A percentile compares a stretch with the other conserved stretches of the same genome.
Conservation (phyloP, 2,329 filamentous ascomycete species). For the Fusarium metavorans region DNA sequence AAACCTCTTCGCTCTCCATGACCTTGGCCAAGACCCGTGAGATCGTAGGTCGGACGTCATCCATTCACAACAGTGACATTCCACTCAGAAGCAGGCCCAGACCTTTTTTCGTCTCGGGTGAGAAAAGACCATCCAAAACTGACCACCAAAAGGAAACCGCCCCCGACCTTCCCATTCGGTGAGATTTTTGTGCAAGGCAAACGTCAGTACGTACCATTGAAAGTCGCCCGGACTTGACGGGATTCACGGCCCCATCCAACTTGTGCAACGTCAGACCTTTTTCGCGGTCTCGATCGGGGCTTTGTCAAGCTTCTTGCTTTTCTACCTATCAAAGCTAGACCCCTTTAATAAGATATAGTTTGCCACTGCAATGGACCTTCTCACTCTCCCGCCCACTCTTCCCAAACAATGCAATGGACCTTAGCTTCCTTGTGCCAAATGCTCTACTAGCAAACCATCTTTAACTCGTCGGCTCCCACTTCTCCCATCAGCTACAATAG, state of each 20-base stretch:
- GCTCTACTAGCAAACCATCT: conserved; percentile 6
- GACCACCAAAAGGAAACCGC: neutral
- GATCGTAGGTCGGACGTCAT: conserved; percentile 27
- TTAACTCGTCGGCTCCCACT: neutral
- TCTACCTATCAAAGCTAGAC: neutral
- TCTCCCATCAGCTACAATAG: neutral
- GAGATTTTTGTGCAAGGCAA: neutral
- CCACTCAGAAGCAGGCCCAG: neutral
- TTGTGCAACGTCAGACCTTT: conserved; percentile 1
- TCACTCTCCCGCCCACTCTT: conserved; percentile 2
- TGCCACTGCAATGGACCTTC: conserved; percentile 28
- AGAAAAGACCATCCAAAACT: neutral
- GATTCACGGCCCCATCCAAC: conserved; percentile 2
- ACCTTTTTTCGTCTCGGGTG: neutral
- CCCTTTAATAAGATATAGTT: conserved; percentile 10
- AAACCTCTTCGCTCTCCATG: conserved; percentile 8
- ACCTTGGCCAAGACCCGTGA: conserved; percentile 18
- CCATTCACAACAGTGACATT: conserved; percentile 17
- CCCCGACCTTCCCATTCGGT: conserved; percentile 1
- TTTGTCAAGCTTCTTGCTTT: neutral
- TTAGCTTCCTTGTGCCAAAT: neutral
- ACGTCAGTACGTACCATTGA: neutral
- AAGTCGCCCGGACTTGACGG: neutral
- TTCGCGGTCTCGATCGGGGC: neutral
- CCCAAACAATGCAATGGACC: neutral